Evolutionary conservation across 805 yeast species (phyloP), one percentile per base, ranked within the genome.

Genomic region (Cyberlindnera meyerae): DNA sequence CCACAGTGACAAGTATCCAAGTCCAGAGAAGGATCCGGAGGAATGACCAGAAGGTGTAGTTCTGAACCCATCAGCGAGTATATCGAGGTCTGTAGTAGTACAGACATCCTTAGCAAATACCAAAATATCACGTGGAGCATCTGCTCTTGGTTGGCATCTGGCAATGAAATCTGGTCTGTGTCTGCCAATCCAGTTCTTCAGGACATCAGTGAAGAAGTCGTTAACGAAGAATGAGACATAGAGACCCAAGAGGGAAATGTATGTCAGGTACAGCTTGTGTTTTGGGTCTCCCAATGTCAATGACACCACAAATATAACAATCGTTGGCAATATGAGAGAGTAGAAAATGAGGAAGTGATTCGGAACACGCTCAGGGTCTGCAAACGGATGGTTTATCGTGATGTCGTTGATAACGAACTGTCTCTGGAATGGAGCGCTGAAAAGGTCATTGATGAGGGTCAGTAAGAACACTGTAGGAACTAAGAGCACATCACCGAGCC

Each of bases 101-200:
- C 87, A 81, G 1, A 76, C 81, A 39, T 81, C 87, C 26, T 64
- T 65, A 2, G 88, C 85, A 36, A 52, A 67, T 17, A 78, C 81
- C 48, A 79, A 47, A 1, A 68, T 63, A 48, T 75, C 65, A 14
- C 62, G 48, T 1, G 88, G 80, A 0, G 89, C 70, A 33, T 65
- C 79, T 2, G 61, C 58, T 22, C 62, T 64, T 4, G 96, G 96
- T 15, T 70, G 55, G 58, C 97, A 90, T 48, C 97, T 71, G 6
- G 88, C 85, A 35, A 90, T 61, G 55, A 89, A 85, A 60, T 90
- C 98, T 0, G 98, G 98, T 42, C 98, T 70, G 43, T 82, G 85
- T 54, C 96, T 73, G 5, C 96, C 97, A 37, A 90, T 75, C 77
- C 84, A 77, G 54, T 82, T 78, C 63, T 90, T 90, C 42, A 86